Evolutionary conservation across 2,329 filamentous ascomycete species (phyloP).

Genomic region (Cordyceps cateniannulata): DNA sequence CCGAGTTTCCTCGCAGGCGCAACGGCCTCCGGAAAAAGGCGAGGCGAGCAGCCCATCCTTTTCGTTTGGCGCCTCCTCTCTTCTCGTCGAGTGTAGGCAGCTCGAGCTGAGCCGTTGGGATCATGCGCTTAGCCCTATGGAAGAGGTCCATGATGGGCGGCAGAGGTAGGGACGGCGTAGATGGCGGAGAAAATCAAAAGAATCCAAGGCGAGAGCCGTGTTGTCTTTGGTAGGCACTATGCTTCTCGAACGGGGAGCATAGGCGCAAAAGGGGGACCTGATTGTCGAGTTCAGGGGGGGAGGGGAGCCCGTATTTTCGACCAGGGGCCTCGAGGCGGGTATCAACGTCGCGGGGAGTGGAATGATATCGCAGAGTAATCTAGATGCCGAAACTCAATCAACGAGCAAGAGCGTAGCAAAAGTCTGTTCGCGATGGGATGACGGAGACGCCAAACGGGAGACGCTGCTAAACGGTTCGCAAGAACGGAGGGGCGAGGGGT

Average conservation of each 20-base stretch:
- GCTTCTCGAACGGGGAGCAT: neutral
- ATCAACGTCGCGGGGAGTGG: neutral
- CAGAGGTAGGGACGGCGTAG: neutral
- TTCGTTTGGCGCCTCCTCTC: conserved; percentile 30
- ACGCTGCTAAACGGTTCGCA: neutral
- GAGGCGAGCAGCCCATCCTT: conserved; percentile 45
- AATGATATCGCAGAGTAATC: neutral
- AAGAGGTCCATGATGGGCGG: conserved; percentile 49
- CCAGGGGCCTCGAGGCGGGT: neutral
- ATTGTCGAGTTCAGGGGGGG: conserved; percentile 5
- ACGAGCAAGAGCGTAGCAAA: neutral
- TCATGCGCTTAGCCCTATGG: conserved; percentile 46
- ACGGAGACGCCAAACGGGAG: neutral
- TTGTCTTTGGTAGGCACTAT: neutral
- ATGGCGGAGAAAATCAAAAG: neutral
- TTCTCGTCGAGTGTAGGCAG: conserved; percentile 49
- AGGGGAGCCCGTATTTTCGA: neutral
- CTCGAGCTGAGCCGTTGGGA: conserved; percentile 35
- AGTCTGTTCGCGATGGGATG: neutral
- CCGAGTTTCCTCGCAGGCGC: conserved; percentile 84
- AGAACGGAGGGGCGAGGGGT: neutral
- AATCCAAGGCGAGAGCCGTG: neutral
- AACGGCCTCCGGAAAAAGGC: conserved; percentile 83
- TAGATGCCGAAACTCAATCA: neutral
- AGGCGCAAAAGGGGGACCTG: neutral